phyloP scores from a whole-genome alignment of 2,329 filamentous ascomycete species.

The Aspergillus pseudoterreus region DNA sequence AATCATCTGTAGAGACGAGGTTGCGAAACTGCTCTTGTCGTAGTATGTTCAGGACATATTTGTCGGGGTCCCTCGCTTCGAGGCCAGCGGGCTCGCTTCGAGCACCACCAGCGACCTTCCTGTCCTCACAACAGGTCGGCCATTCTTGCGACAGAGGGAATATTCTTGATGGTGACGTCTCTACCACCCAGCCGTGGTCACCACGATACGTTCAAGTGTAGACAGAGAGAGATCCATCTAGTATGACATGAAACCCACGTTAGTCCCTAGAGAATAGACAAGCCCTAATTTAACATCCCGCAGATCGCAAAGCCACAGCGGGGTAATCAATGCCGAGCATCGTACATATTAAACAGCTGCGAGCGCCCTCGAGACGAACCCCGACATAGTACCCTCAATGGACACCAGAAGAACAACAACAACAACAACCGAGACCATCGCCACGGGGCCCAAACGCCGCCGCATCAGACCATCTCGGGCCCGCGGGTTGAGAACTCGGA shows the following conservation, averaged over 20 bases:
- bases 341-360: neutral
- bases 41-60: neutral
- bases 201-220: no score
- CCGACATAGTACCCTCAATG: neutral
- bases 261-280: no score
- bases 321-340: neutral
- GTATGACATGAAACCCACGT: no score
- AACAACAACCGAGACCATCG: neutral
- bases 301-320: neutral
- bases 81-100: neutral
- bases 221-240: no score
- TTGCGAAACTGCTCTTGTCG: neutral
- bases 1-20: neutral
- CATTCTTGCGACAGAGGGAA: no score
- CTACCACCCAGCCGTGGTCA: no score
- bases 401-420: neutral
- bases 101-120: neutral
- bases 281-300: neutral
- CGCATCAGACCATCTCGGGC: constrained; percentile 13
- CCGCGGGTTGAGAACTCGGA: constrained; percentile 13
- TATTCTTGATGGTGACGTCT: no score
- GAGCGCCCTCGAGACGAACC: neutral
- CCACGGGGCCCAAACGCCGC: constrained; percentile 4
- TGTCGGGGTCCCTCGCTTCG: neutral
- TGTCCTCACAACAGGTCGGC: no score